A percentile compares a stretch with the other conserved stretches of the same genome.
Evolutionary conservation across 164 flowering plant species (phyloP).

Genomic region (Berberis thunbergii): DNA sequence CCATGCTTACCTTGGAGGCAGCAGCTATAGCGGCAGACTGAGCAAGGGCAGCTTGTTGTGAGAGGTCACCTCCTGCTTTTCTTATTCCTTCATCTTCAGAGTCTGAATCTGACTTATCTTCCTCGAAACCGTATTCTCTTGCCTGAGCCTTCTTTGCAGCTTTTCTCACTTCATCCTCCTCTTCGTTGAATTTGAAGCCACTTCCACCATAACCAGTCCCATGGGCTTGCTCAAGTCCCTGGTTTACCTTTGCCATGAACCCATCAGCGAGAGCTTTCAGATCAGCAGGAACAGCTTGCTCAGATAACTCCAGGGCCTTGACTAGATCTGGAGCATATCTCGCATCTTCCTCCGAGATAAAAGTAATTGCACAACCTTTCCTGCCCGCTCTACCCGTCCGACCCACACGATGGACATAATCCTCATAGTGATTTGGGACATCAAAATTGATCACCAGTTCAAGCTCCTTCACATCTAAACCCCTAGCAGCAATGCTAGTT

Average conservation of each 20-base stretch:
- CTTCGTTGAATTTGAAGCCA: conserved; percentile 90
- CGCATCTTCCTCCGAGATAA: conserved; percentile 80
- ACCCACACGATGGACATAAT: conserved; percentile 96
- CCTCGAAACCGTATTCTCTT: conserved; percentile 92
- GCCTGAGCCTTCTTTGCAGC: conserved; percentile 99
- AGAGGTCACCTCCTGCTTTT: conserved; percentile 74
- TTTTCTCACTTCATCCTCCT: conserved; percentile 91
- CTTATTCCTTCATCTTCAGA: conserved; percentile 86
- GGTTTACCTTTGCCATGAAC: conserved; percentile 85
- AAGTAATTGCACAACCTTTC: conserved; percentile 92
- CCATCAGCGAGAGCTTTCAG: conserved; percentile 84
- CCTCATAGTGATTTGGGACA: conserved; percentile 95
- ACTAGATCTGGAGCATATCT: conserved; percentile 92
- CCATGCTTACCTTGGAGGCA: conserved; percentile 38
- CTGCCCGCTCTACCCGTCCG: conserved; percentile 92
- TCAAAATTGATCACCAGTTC: conserved; percentile 85
- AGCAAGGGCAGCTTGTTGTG: conserved; percentile 69
- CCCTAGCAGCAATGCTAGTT: conserved; percentile 94
- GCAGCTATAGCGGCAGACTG: conserved; percentile 70
- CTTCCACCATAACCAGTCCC: conserved; percentile 99
- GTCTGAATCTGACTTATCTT: conserved; percentile 92
- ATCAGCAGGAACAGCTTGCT: conserved; percentile 88
- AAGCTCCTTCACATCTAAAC: conserved; percentile 95
- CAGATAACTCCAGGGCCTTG: conserved; percentile 87
- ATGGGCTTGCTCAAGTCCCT: conserved; percentile 90